Percentiles rank a stretch among this genome's conserved stretches.
These are phyloP conservation scores for Dryadomyces sulphureus DNA, from an alignment of 2,329 filamentous ascomycete genomes.

Conservation along the genomic window DNA sequence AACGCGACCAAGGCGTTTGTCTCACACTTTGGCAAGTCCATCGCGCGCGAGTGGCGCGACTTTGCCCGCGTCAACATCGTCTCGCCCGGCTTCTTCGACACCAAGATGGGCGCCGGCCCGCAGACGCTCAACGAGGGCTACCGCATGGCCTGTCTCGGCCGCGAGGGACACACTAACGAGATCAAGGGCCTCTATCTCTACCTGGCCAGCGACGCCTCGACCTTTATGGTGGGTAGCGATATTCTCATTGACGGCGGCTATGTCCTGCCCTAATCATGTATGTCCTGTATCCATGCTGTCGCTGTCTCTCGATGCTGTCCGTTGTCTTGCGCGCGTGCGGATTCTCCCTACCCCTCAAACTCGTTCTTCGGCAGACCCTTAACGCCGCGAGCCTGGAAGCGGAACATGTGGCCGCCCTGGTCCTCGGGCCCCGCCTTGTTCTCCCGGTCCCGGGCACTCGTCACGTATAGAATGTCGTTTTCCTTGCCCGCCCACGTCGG, in stretches of 20 bases:
- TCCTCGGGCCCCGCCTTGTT: not conserved
- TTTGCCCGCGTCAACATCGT: conserved; percentile 59
- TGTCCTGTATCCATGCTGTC: no score
- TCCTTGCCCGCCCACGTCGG: not conserved
- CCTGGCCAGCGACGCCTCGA: conserved; percentile 66
- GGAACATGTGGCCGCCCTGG: not conserved
- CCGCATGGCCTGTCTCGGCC: conserved; percentile 67
- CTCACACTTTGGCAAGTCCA: conserved; percentile 46
- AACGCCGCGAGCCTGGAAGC: not conserved
- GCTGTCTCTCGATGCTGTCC: no score
- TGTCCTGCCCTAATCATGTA: conserved; percentile 31
- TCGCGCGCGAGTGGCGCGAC: conserved; percentile 62
- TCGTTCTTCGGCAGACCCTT: not conserved
- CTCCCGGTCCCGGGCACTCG: not conserved
- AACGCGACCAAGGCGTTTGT: conserved; percentile 56
- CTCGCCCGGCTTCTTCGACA: conserved; percentile 60
- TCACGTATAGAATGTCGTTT: not conserved
- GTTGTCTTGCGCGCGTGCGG: no score
- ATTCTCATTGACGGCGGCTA: conserved; percentile 65
- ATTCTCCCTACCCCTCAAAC: not conserved
- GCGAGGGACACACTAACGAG: conserved; percentile 57
- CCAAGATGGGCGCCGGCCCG: conserved; percentile 47
- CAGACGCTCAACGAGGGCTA: conserved; percentile 60
- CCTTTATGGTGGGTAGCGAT: conserved; percentile 63
- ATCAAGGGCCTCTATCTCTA: conserved; percentile 80